Evolutionary conservation across 148 eudicot species (phyloP).

Genomic region (Persicaria tinctoria): DNA sequence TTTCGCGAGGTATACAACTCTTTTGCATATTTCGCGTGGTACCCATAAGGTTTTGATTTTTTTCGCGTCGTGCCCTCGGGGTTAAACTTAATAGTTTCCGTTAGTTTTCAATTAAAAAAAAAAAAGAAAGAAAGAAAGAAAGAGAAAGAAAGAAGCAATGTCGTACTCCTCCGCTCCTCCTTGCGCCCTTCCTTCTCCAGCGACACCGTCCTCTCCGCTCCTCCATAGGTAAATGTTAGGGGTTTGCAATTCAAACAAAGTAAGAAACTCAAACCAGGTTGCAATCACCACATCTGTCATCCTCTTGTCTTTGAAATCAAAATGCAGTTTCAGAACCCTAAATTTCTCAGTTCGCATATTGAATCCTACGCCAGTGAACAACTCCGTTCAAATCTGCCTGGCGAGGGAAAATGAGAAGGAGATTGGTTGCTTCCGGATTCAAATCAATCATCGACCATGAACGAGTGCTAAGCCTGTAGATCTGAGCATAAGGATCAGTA

Average conservation of each 20-base stretch:
- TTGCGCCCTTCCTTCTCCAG: no score
- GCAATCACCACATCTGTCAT: not conserved
- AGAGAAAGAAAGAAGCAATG: no score
- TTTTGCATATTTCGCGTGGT: no score
- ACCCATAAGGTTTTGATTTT: no score
- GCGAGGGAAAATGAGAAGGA: not conserved
- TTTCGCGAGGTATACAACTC: no score
- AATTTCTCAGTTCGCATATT: constrained; percentile 24
- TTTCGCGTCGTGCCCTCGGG: no score
- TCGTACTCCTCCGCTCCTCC: no score
- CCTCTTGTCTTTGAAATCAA: not conserved
- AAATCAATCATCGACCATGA: constrained; percentile 11
- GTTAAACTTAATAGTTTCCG: no score
- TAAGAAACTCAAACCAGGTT: not conserved
- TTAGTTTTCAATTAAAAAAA: no score
- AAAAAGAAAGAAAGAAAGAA: no score
- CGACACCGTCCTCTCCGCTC: no score
- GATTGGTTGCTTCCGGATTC: no score
- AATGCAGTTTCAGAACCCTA: constrained; percentile 18
- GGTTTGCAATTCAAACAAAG: not conserved
- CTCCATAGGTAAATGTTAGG: constrained; percentile 20
- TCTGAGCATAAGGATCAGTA: constrained; percentile 20
- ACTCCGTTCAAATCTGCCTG: constrained; percentile 14
- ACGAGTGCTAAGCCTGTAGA: constrained; percentile 19
- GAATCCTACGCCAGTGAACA: constrained; percentile 30